Evolutionary conservation across 1,284 basidiomycete species (phyloP), one percentile per base, ranked within the genome.

Genomic region (Anthracocystis walkeri): DNA sequence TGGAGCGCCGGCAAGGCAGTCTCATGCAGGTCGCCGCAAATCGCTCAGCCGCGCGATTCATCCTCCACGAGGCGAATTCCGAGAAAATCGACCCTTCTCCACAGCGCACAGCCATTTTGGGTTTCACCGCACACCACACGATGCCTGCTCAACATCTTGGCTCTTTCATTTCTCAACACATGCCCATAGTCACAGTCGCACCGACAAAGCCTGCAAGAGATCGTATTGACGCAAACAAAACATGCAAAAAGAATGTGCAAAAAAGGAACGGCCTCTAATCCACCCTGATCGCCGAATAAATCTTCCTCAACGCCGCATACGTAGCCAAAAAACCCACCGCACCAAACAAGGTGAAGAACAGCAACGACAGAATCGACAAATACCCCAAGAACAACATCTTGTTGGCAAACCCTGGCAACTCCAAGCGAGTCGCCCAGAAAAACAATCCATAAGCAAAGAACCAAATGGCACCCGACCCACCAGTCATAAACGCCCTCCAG

Each of bases 401-500:
- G 81, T 93, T 94, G 3, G 93, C 90, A 64, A 95, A 87, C 11
- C 93, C 93, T 78, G 92, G 91, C 58, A 98, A 89, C 31, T 91
- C 92, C 25, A 97, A 88, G 25, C 94, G 89, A 2, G 92, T 92
- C 11, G 89, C 90, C 94, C 94, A 97, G 85, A 96, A 97, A 85
- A 93, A 92, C 3, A 93, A 76, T 4, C 87, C 88, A 82, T 95
- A 97, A 0, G 89, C 88, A 62, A 97, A 88, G 35, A 98, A 87
- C 95, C 96, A 99, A 85, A 97, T 91, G 0, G 95, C 92, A 66
- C 92, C 93, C 21, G 94, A 94, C 7, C 95, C 96, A 33, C 95
- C 96, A n/a, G 91, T 92, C 74, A 97, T 85, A 89, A 98, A 97
- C 5, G 94, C 89, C 45, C 94, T 90, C 95, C 96, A 98, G 74